Evolutionary conservation across 306 rosid genomes (phyloP).

Genomic region (Medicago lupulina): DNA sequence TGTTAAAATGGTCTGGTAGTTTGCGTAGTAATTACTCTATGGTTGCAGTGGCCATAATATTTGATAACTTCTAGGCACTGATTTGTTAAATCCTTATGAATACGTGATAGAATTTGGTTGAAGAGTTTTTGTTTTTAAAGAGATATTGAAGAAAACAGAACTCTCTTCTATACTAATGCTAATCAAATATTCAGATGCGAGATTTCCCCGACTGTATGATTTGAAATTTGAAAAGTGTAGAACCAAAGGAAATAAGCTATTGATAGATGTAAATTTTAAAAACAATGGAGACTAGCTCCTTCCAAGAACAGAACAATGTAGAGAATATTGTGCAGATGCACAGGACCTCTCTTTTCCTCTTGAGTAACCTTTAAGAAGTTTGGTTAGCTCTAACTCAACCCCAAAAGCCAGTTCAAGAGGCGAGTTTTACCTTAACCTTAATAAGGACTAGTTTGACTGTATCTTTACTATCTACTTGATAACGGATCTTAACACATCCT

Average conservation of each 20-base stretch:
- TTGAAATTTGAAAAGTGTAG: conserved; percentile 12
- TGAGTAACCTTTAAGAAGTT: background rate
- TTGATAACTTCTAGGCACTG: background rate
- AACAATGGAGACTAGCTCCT: background rate
- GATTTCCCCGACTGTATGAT: background rate
- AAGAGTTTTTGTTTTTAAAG: background rate
- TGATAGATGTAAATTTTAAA: conserved; percentile 2
- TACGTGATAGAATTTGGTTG: background rate
- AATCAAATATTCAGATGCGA: background rate
- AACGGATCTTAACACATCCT: background rate
- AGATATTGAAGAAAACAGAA: background rate
- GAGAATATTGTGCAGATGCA: background rate
- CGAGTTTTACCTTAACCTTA: background rate
- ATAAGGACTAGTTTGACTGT: background rate
- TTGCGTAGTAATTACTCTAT: background rate
- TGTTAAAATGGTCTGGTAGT: background rate
- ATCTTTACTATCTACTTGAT: background rate
- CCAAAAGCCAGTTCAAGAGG: background rate
- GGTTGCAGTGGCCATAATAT: conserved; percentile 1
- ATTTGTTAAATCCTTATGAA: conserved; percentile 21
- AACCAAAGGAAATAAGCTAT: background rate
- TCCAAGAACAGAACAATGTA: background rate
- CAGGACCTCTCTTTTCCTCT: background rate
- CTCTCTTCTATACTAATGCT: conserved; percentile 4
- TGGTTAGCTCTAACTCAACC: background rate